phyloP scores from a whole-genome alignment of 176 grass and related monocot species.

The Cenchrus americanus region DNA sequence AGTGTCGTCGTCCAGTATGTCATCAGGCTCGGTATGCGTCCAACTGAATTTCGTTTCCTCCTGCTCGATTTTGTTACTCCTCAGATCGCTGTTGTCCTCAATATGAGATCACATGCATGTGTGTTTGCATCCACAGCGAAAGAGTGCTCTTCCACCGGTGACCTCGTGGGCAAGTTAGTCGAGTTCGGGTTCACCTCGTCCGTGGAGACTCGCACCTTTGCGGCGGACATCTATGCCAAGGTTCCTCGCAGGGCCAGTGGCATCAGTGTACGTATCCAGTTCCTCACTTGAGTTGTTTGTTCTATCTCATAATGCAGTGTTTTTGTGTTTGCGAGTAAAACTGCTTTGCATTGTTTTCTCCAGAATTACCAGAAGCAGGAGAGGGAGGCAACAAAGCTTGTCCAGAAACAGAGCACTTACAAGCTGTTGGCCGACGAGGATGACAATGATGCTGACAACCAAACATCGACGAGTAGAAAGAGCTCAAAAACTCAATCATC shows the following conservation, averaged over 20 bases:
- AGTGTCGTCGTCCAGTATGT: conserved; percentile 73
- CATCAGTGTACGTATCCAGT: conserved; percentile 56
- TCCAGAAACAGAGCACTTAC: conserved; percentile 78
- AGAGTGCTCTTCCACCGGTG: conserved; percentile 65
- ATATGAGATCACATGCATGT: not conserved
- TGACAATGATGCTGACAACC: conserved; percentile 46
- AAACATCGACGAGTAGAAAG: conserved; percentile 29
- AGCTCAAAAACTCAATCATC: conserved; percentile 33
- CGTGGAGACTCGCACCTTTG: conserved; percentile 62
- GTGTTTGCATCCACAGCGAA: conserved; percentile 51
- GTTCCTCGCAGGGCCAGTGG: conserved; percentile 69
- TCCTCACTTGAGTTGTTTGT: not conserved
- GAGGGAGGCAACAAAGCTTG: conserved; percentile 73
- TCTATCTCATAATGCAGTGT: not conserved
- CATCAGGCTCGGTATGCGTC: conserved; percentile 66
- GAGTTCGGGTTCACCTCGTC: conserved; percentile 66
- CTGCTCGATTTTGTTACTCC: conserved; percentile 1
- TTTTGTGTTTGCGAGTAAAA: not conserved
- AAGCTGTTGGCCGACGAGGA: conserved; percentile 67
- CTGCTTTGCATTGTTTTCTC: conserved; percentile 32
- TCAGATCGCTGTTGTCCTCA: conserved; percentile 26
- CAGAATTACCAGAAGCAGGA: conserved; percentile 85
- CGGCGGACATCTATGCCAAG: conserved; percentile 60
- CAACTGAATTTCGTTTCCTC: not conserved
- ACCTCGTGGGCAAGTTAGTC: conserved; percentile 63